Evolutionary conservation across 768 basidiomycete genomes (phyloP).

Genomic region (Leucocoprinus leucothites): DNA sequence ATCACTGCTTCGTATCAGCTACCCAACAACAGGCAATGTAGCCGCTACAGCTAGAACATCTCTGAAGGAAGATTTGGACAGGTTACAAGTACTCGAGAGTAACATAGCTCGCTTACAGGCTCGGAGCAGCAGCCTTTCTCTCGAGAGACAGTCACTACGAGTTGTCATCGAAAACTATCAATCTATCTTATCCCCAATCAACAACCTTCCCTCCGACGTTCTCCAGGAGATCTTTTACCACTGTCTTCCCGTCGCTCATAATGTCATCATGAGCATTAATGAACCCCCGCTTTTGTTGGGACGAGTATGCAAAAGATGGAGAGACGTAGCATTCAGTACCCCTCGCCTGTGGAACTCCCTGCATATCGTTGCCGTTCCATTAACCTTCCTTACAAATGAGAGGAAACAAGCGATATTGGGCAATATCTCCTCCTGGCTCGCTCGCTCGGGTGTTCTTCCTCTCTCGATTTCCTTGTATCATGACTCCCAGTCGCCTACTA

Average conservation of each 20-base stretch:
- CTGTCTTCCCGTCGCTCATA: conserved; percentile 17
- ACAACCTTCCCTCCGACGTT: conserved; percentile 17
- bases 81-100: background rate
- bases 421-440: conserved; percentile 1
- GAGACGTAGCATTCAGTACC: conserved; percentile 18
- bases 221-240: conserved; percentile 19
- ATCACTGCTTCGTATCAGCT: background rate
- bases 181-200: conserved; percentile 13
- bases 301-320: conserved; percentile 20
- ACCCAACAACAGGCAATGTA: background rate
- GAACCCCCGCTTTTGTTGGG: conserved; percentile 20
- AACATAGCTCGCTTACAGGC: background rate
- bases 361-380: conserved; percentile 14
- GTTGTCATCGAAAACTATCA: background rate
- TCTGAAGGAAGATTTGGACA: background rate
- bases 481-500: background rate
- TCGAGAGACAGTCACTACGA: background rate
- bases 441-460: conserved; percentile 8
- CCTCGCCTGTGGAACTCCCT: conserved; percentile 22
- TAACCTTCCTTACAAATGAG: background rate
- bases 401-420: background rate
- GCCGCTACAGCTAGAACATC: background rate
- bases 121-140: background rate
- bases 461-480: conserved; percentile 6
- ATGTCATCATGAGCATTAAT: conserved; percentile 13